A percentile compares a stretch with the other conserved stretches of the same genome.
phyloP scores from a whole-genome alignment of 202 grass and related monocot species.

The Panicum hallii region DNA sequence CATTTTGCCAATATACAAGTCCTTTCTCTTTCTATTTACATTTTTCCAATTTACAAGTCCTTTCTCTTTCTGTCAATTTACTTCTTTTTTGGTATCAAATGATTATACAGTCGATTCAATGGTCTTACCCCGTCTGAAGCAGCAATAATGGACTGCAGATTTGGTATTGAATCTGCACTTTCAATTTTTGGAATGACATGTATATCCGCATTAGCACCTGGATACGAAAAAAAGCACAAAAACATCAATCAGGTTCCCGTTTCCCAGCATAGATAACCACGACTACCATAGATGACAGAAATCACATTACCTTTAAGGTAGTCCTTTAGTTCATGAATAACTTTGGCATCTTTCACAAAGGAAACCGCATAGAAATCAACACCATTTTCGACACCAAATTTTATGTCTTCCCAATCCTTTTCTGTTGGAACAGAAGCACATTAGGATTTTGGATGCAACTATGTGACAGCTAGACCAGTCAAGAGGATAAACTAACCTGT shows the following conservation, averaged over 20 bases:
- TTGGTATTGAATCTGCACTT: slow-evolving; percentile 97
- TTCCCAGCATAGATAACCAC: slow-evolving; percentile 29
- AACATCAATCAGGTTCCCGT: slow-evolving; percentile 32
- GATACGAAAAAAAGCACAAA: slow-evolving; percentile 40
- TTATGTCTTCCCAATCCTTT: slow-evolving; percentile 99
- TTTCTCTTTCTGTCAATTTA: background rate
- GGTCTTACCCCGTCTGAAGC: slow-evolving; percentile 94
- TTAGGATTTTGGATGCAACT: slow-evolving; percentile 35
- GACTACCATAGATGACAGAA: slow-evolving; percentile 26
- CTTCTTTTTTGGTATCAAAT: slow-evolving; percentile 30
- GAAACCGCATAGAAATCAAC: slow-evolving; percentile 99
- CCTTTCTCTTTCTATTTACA: background rate
- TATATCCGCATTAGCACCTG: slow-evolving; percentile 92
- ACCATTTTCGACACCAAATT: slow-evolving; percentile 91
- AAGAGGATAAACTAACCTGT: slow-evolving; percentile 66
- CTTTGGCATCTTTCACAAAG: slow-evolving; percentile 96
- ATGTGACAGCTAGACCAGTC: slow-evolving; percentile 9
- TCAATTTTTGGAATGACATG: slow-evolving; percentile 95
- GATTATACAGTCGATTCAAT: background rate
- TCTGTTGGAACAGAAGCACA: slow-evolving; percentile 60
- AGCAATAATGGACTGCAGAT: slow-evolving; percentile 95
- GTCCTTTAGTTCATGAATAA: slow-evolving; percentile 91
- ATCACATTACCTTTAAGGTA: slow-evolving; percentile 82
- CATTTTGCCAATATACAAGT: background rate
- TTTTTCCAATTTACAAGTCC: background rate